phyloP scores from a whole-genome alignment of 371 early-diverging fungal species.

The Haplosporangium sp. region DNA sequence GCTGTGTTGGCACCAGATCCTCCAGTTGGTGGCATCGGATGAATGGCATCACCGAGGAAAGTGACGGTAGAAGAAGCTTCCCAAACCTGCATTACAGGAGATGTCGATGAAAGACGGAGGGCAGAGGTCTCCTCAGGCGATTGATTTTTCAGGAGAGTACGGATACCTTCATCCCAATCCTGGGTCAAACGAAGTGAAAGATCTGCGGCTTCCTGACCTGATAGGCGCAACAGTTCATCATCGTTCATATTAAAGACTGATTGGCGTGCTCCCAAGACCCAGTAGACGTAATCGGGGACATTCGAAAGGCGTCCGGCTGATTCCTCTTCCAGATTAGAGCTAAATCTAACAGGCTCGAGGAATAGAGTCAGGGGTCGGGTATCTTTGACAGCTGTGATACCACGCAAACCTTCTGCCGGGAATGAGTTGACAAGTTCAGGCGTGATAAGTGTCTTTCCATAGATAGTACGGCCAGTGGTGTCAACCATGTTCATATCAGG shows the following conservation, averaged over 20 bases:
- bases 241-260: slow-evolving; percentile 11
- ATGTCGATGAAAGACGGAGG: slow-evolving; percentile 7
- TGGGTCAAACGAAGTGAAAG: slow-evolving; percentile 7
- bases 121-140: slow-evolving; percentile 12
- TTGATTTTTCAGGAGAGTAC: slow-evolving; percentile 12
- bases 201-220: slow-evolving; percentile 4
- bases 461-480: slow-evolving; percentile 21
- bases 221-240: slow-evolving; percentile 11
- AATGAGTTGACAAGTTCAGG: slow-evolving; percentile 13
- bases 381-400: slow-evolving; percentile 18
- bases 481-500: slow-evolving; percentile 17
- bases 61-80: slow-evolving; percentile 11
- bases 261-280: slow-evolving; percentile 18
- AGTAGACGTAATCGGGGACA: slow-evolving; percentile 17
- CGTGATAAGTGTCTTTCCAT: slow-evolving; percentile 19
- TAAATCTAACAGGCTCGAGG: slow-evolving; percentile 22
- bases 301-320: slow-evolving; percentile 10
- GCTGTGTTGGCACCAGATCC: slow-evolving; percentile 27
- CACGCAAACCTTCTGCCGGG: slow-evolving; percentile 11
- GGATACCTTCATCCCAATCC: slow-evolving; percentile 14
- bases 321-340: slow-evolving; percentile 6
- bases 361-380: slow-evolving; percentile 10
- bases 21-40: slow-evolving; percentile 19
- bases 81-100: slow-evolving; percentile 5
- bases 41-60: slow-evolving; percentile 20